phyloP scores from a whole-genome alignment of 2,329 filamentous ascomycete genomes.

The Exophiala sp. region DNA sequence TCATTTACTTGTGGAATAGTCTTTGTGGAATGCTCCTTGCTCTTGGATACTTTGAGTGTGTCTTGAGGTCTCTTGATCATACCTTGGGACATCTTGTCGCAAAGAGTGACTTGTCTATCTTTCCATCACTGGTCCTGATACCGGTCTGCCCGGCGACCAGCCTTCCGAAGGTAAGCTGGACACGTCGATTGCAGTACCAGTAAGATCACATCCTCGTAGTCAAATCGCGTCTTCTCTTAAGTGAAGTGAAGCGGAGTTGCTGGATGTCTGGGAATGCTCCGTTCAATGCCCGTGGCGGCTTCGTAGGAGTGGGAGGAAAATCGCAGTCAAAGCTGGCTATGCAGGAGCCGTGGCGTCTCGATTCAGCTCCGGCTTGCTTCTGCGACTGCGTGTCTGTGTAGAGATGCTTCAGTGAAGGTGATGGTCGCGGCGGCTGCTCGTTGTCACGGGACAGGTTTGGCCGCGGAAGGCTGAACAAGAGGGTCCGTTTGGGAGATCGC shows the following conservation, averaged over 20 bases:
- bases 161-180: constrained; percentile 5
- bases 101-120: constrained; percentile 11
- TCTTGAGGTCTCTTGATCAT: constrained; percentile 15
- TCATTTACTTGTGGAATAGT: constrained; percentile 22
- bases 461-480: background rate
- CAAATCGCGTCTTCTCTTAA: background rate
- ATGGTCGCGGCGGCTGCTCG: background rate
- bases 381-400: too few species aligned
- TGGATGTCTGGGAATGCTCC: too few species aligned
- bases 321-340: too few species aligned
- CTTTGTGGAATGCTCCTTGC: constrained; percentile 1
- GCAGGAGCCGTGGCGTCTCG: too few species aligned
- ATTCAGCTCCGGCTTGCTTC: too few species aligned
- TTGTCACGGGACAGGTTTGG: constrained; percentile 1
- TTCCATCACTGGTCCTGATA: constrained; percentile 19
- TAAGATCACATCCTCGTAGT: constrained; percentile 6
- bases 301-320: background rate
- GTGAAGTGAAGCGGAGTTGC: background rate
- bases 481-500: background rate
- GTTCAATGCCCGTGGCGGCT: too few species aligned
- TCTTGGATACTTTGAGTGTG: constrained; percentile 9
- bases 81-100: constrained; percentile 26
- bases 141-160: constrained; percentile 13
- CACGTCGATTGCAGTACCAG: constrained; percentile 11
- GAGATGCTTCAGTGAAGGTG: background rate